Evolutionary conservation across 139 green algal species (phyloP), one percentile per base, ranked within the genome.

Genomic region (Micractinium conductrix): DNA sequence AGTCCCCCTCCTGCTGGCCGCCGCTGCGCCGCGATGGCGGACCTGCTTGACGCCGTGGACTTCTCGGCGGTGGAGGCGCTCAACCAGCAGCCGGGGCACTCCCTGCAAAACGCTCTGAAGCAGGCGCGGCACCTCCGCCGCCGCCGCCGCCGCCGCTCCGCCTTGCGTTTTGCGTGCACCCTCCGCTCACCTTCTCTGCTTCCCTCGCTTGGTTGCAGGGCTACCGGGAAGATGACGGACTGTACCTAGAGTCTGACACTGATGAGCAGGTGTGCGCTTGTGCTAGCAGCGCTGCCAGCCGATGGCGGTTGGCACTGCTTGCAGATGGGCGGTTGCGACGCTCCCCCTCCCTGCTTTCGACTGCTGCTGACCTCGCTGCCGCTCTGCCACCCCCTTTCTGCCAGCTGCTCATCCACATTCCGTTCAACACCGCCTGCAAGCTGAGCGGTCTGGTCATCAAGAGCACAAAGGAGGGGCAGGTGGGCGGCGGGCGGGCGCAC

Each of bases 41-140:
- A 98, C 75, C 44, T 98, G n/a, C 63, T 96, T 4, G 92, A 97
- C 19, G 83, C 86, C 40, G 93, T 98, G n/a, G 91, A 96, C 35
- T 98, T 89, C 74, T 44, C 12, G 0, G 78, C 53, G 1, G 81
- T 98, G 24, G 92, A 98, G 83, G 96, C 92, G 78, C 74, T 98
- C 42, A 98, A 98, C 58, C 86, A 91, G 50, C 86, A 93, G 22
- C 92, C 90, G 3, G 72, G 70, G 30, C 89, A 96, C 55, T 26
- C 76, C 9, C 76, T 90, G 22, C 75, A 44, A 19, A 94, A 95
- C 62, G 94, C 88, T 19, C 48, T 97, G 19, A 94, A 94, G 79
- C 92, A 95, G 87, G 91, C 83, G 28, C 22, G 60, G 26, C 24
- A 22, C 19, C 53, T 16, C 5, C 6, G 10, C 53, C 53, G 53